Evolutionary conservation across 2,329 filamentous ascomycete species (phyloP), one percentile per base, ranked within the genome.

Genomic region (Fusarium floridanum): DNA sequence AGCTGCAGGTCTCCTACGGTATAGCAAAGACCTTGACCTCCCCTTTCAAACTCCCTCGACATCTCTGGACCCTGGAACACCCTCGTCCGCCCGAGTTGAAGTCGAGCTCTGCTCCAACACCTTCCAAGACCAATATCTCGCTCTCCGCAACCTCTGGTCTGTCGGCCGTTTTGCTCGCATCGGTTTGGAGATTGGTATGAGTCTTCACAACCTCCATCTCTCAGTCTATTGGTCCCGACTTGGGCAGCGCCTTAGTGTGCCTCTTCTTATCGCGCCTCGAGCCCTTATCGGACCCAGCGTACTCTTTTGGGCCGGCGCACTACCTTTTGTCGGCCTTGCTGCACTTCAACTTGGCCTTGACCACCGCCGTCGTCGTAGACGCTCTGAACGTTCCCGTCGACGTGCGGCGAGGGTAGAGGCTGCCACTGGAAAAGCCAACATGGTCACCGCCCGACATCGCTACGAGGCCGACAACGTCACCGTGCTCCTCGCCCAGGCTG

Each of bases 221-320:
- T 86, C 85, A 11, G 77, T 86, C 2, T 86, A 87, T 79, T 86
- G 85, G 85, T 86, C 86, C 2, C 83, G 85, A 1, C 82, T 86
- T 29, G 82, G 82, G 29, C 86, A 87, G 74, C 82, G 85, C 17
- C 77, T 88, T 72, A 83, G 81, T 67, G 60, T 88, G 29, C 86
- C 86, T 2, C 71, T 88, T 29, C 75, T 86, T 34, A 75, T 87
- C 37, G 81, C 83, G 8, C 79, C 81, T 24, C 76, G 75, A 22
- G 64, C 78, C 41, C 67, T 76, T 36, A 59, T 80, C 55, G 76
- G 70, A 24, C 72, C 81, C 1, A 76, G 76, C 17, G 61, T 84
- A 11, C 74, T 85, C 10, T 82, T 86, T 64, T 85, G 82, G 81
- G 80, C 81, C 2, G 80, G 80, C 2, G 78, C 84, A 5, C 72